phyloP scores from a whole-genome alignment of 148 eudicot species.

The Pharnaceum exiguum region DNA sequence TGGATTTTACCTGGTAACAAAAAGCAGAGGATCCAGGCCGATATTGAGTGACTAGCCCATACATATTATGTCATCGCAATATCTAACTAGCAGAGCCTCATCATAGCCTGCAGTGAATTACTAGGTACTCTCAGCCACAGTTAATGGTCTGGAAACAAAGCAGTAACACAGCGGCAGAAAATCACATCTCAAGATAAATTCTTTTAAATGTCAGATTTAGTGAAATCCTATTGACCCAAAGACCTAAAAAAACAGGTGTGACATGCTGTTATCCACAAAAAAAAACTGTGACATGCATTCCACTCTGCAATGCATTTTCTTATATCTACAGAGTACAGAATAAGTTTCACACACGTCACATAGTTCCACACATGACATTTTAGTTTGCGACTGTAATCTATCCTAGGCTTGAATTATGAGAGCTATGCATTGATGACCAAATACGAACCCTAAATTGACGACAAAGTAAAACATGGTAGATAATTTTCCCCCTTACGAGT shows the following conservation, averaged over 20 bases:
- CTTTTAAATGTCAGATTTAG: too few species aligned
- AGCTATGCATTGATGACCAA: not conserved
- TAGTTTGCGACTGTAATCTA: too few species aligned
- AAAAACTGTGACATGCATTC: too few species aligned
- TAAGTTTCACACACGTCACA: too few species aligned
- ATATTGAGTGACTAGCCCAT: conserved; percentile 33
- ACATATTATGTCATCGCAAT: conserved; percentile 22
- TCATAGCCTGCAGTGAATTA: conserved; percentile 26
- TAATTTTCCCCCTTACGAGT: too few species aligned
- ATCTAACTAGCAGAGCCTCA: conserved; percentile 24
- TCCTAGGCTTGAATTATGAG: not conserved
- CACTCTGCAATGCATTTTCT: too few species aligned
- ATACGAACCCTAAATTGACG: not conserved
- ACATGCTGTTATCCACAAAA: too few species aligned
- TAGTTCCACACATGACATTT: too few species aligned
- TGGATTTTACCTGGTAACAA: conserved; percentile 74
- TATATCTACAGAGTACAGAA: too few species aligned
- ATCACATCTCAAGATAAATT: not conserved
- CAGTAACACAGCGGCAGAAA: not conserved
- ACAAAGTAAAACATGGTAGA: not conserved
- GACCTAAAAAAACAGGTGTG: too few species aligned
- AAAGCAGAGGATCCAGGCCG: conserved; percentile 21
- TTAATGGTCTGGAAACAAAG: conserved; percentile 4
- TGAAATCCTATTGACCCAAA: too few species aligned
- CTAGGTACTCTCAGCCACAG: conserved; percentile 18